Evolutionary conservation across 768 basidiomycete species (phyloP), one percentile per base, ranked within the genome.

Genomic region (Tylopilus sp.): DNA sequence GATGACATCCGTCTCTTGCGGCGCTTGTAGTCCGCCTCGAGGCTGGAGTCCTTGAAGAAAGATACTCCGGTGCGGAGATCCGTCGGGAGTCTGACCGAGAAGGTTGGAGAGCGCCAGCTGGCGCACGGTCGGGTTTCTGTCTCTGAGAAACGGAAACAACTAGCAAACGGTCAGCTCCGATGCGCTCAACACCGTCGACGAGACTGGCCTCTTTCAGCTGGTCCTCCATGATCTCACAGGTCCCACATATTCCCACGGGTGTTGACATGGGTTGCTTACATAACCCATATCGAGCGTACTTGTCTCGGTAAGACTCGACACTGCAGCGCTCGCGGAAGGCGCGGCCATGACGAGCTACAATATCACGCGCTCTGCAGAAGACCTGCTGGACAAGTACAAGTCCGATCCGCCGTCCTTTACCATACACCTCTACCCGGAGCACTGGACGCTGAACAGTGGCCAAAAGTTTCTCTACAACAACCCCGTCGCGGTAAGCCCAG

Each of bases 31-130:
- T 3, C 84, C 84, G 17, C 84, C 80, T 28, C 74, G n/a, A n/a
- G n/a, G 69, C 45, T 80, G 75, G 29, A 86, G 70, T 24, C 81
- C 83, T 11, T 78, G 65, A 48, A 92, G 81, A 74, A 96, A 94
- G 53, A 95, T 85, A 59, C 75, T 72, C 52, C 93, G 78, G 68
- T 90, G 71, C 0, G 86, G 80, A 9, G 89, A 80, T 45, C 81
- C 84, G 53, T 82, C 79, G 12, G 84, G 77, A 19, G 92, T 94
- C 55, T 93, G 88, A 0, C 85, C 80, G 8, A 97, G 70, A 16
- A 98, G 79, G 72, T 92, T 90, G 38, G 84, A 79, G 8, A 98
- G 77, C 4, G 96, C 92, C 53, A 97, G 78, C 62, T 88, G 86
- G 41, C 96, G 82, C 19, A 89, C 95, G 63, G 92, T 85, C 0